Conservation (phyloP, 129 eudicot species). For the Dittrichia graveolens region DNA sequence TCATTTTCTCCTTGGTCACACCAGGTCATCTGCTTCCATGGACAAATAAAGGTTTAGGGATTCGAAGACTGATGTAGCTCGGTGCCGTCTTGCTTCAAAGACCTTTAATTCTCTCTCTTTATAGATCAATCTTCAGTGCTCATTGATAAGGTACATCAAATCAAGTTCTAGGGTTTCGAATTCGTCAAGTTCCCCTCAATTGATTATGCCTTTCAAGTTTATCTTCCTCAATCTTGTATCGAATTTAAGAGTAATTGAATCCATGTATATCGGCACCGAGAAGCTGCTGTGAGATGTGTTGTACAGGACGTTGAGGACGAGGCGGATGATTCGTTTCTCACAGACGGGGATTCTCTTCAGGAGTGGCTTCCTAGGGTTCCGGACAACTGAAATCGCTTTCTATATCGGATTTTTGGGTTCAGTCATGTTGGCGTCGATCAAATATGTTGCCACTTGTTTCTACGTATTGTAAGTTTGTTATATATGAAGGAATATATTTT, state of each 20-base stretch:
- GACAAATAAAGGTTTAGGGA: conserved; percentile 42
- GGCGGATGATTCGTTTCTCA: conserved; percentile 42
- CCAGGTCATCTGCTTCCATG: conserved; percentile 27
- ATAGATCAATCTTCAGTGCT: conserved; percentile 51
- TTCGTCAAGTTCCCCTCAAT: background rate
- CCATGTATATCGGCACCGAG: conserved; percentile 48
- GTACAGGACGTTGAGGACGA: conserved; percentile 53
- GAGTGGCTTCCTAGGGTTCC: conserved; percentile 45
- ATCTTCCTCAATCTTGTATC: conserved; percentile 38
- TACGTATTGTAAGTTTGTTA: conserved; percentile 44
- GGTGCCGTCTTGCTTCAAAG: conserved; percentile 50
- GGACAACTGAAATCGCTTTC: conserved; percentile 36
- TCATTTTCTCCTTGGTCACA: no score
- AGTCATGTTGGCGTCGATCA: conserved; percentile 52
- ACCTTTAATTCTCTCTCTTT: conserved; percentile 36
- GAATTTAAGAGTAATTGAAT: conserved; percentile 33
- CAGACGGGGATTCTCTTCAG: conserved; percentile 38
- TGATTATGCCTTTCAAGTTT: conserved; percentile 52
- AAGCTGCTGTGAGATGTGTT: conserved; percentile 37
- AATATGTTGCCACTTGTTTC: conserved; percentile 44
- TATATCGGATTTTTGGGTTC: conserved; percentile 59
- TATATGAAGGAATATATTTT: no score
- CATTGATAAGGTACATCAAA: conserved; percentile 42
- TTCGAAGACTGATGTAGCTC: conserved; percentile 54
- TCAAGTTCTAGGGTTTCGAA: conserved; percentile 40